A percentile compares a stretch with the other conserved stretches of the same genome.
These are phyloP conservation scores for Candida labiduridarum DNA, from an alignment of 1,139 yeast genomes.

Conservation along the genomic window DNA sequence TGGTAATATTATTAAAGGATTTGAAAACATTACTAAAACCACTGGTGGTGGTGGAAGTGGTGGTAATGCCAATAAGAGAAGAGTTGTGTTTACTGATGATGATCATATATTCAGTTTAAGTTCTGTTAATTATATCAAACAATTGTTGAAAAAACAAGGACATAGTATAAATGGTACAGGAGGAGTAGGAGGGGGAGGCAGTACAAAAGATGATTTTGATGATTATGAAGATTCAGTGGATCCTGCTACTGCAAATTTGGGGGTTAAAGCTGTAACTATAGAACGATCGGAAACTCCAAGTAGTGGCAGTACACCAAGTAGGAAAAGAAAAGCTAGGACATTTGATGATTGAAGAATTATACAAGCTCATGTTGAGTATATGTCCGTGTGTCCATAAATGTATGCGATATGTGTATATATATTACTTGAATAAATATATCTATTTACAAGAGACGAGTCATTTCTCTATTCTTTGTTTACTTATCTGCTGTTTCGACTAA, in stretches of 20 bases:
- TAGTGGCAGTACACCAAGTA: slow-evolving; percentile 29
- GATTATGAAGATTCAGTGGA: slow-evolving; percentile 52
- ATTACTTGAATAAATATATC: not conserved
- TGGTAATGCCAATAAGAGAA: slow-evolving; percentile 44
- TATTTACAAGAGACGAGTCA: slow-evolving; percentile 11
- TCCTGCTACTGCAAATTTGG: slow-evolving; percentile 20
- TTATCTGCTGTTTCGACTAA: slow-evolving; percentile 12
- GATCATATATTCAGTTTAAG: slow-evolving; percentile 87
- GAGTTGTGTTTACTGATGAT: slow-evolving; percentile 66
- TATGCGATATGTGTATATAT: not conserved
- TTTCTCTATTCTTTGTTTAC: not conserved
- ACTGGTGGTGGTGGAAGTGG: slow-evolving; percentile 25
- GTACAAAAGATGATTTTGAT: slow-evolving; percentile 42
- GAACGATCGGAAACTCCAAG: slow-evolving; percentile 7
- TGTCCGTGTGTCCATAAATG: not conserved
- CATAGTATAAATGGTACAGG: slow-evolving; percentile 12
- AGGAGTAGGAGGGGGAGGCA: too few species aligned
- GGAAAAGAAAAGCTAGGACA: slow-evolving; percentile 39
- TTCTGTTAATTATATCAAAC: slow-evolving; percentile 70
- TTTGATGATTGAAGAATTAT: slow-evolving; percentile 27
- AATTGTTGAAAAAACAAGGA: slow-evolving; percentile 48
- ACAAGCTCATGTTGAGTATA: not conserved
- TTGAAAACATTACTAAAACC: slow-evolving; percentile 76
- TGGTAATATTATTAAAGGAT: slow-evolving; percentile 88
- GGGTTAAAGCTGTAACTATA: slow-evolving; percentile 5